Percentiles rank a stretch among this genome's conserved stretches.
These are phyloP conservation scores for Rhipidocladum racemiflorum DNA, from an alignment of 176 grass and related monocot genomes.

Conservation along the genomic window DNA sequence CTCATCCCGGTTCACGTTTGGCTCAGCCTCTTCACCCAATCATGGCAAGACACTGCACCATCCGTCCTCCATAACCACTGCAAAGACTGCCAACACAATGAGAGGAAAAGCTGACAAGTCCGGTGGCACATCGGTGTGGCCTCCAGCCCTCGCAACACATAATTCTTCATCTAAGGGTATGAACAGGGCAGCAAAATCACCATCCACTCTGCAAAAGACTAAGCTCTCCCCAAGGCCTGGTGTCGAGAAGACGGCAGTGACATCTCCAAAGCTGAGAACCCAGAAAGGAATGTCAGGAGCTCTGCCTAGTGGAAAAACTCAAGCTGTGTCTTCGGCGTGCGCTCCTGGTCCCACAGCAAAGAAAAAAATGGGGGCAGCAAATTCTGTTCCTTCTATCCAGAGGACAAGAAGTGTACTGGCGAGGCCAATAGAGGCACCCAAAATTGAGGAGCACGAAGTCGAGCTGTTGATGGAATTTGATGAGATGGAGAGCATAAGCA, in stretches of 20 bases:
- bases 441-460: slow-evolving; percentile 15
- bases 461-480: slow-evolving; percentile 29
- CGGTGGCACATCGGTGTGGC: slow-evolving; percentile 19
- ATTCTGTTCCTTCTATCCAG: slow-evolving; percentile 1
- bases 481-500: slow-evolving; percentile 42
- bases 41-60: slow-evolving; percentile 5
- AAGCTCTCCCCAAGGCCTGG: slow-evolving; percentile 25
- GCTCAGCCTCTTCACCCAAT: slow-evolving; percentile 1
- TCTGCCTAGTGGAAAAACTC: slow-evolving; percentile 12
- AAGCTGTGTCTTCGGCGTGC: neutral
- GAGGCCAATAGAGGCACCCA: neutral
- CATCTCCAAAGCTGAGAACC: slow-evolving; percentile 24
- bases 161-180: slow-evolving; percentile 2
- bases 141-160: neutral
- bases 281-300: slow-evolving; percentile 9
- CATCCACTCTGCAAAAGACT: slow-evolving; percentile 4
- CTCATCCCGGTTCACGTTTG: slow-evolving; percentile 20
- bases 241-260: neutral
- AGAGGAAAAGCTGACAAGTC: slow-evolving; percentile 30
- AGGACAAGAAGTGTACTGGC: slow-evolving; percentile 18
- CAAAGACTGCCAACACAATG: neutral
- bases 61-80: neutral
- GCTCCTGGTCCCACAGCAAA: neutral
- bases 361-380: neutral
- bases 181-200: neutral